Evolutionary conservation across 108 stramenopile species (phyloP), one percentile per base, ranked within the genome.

Genomic region (Nannochloropsis gaditana): DNA sequence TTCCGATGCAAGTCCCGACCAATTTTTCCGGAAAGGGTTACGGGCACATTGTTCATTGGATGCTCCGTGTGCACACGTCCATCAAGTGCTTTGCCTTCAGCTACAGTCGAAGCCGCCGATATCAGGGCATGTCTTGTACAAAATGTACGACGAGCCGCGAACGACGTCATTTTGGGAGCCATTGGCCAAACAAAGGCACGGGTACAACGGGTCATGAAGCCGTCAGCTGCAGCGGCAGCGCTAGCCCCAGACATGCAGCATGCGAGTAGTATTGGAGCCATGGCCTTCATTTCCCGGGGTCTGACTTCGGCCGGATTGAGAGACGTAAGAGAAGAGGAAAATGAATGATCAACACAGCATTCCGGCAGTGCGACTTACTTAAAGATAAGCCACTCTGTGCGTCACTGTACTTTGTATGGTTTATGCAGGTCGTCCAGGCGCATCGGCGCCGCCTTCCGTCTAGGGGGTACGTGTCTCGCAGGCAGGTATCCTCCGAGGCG

Each of bases 41-140:
- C 86, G 3, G 96, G 88, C 1, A 97, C 91, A 82, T 97, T 98
- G 91, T 94, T 94, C 43, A 88, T 83, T 9, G 92, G 90, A 59
- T 93, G 87, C 21, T 88, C 90, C n/a, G 50, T 87, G 50, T 86
- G 82, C 42, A 85, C 87, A 21, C 15, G 59, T n/a, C 19, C 59
- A n/a, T 73, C 59, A 15, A 73, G 59, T 2, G 15, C 19, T n/a
- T 73, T 73, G 59, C 59, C 59, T 73, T 73, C 59, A 73, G 59
- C 59, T n/a, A 73, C 59, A n/a, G 59, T n/a, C 19, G 59, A 6
- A n/a, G 59, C 59, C 15, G 59, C 4, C 59, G 59, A 15, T n/a
- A 73, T 73, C 59, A 73, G 15, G 19, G n/a, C n/a, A 2, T 73
- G 59, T n/a, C 59, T 15, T 15, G 59, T 0, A 6, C n/a, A n/a